phyloP scores from a whole-genome alignment of 352 stramenopile species.

The Phytophthora vignae region DNA sequence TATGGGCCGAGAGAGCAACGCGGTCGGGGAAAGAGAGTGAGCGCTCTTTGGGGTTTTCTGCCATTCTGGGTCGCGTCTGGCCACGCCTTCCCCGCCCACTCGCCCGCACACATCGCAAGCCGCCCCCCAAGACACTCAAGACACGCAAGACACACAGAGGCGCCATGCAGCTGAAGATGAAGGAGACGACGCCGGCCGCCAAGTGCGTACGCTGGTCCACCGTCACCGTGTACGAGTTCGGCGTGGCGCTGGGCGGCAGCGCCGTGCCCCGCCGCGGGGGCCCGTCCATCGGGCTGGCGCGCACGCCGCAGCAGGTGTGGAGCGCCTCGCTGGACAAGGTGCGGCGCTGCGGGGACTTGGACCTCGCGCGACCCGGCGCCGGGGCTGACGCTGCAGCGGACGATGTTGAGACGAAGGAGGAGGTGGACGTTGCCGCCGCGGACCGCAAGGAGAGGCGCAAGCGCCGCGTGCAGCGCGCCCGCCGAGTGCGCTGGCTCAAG shows the following conservation, averaged over 20 bases:
- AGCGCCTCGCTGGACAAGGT: slow-evolving; percentile 56
- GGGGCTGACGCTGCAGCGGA: not conserved
- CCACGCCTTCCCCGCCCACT: too few species aligned
- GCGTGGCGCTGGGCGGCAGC: slow-evolving; percentile 60
- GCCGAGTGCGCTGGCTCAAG: slow-evolving; percentile 65
- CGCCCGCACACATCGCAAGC: too few species aligned
- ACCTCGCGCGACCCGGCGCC: slow-evolving; percentile 22
- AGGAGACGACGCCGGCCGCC: not conserved
- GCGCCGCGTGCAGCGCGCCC: slow-evolving; percentile 17
- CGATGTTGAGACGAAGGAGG: slow-evolving; percentile 20
- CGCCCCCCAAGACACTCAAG: too few species aligned
- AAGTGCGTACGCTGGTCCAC: slow-evolving; percentile 70
- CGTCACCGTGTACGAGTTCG: slow-evolving; percentile 75
- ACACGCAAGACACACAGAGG: not conserved
- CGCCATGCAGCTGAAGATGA: not conserved
- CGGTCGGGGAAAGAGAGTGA: too few species aligned
- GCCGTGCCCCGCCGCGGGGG: slow-evolving; percentile 57
- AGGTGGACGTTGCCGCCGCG: not conserved
- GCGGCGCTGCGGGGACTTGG: slow-evolving; percentile 29
- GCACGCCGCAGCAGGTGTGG: slow-evolving; percentile 52
- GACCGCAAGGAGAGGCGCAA: slow-evolving; percentile 21
- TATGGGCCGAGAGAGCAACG: too few species aligned
- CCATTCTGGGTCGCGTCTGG: too few species aligned
- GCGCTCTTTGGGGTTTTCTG: too few species aligned
- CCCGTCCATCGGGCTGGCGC: slow-evolving; percentile 58